Conservation (phyloP, 331 rosid species). For the Malus hybrid region DNA sequence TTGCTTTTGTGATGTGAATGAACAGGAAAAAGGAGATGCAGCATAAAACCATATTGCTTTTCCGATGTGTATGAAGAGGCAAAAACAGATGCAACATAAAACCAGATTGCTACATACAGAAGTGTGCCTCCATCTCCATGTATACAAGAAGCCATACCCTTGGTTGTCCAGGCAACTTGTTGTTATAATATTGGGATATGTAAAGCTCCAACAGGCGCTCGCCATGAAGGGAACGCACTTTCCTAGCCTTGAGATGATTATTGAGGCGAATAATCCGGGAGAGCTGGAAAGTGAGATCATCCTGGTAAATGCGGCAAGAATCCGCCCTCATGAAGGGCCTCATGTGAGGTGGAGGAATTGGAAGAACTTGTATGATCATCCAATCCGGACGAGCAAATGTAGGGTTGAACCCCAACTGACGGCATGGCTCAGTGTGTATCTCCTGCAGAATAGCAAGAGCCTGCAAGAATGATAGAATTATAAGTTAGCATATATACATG, state of each 20-base stretch:
- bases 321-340: conserved; percentile 99
- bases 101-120: neutral
- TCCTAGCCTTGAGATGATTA: conserved; percentile 78
- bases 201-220: conserved; percentile 58
- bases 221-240: too few species aligned
- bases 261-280: conserved; percentile 90
- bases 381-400: conserved; percentile 93
- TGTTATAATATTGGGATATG: conserved; percentile 93
- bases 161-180: conserved; percentile 88
- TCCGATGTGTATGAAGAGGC: too few species aligned
- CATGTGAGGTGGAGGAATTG: conserved; percentile 97
- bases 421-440: conserved; percentile 14
- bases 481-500: neutral
- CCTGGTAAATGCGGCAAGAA: conserved; percentile 34
- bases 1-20: too few species aligned
- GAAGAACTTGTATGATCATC: conserved; percentile 98
- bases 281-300: conserved; percentile 91
- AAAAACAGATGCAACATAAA: neutral
- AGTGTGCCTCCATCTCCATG: neutral
- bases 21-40: too few species aligned
- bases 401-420: conserved; percentile 74
- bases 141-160: conserved; percentile 48
- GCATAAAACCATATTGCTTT: too few species aligned
- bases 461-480: conserved; percentile 23
- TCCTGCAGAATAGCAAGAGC: conserved; percentile 83